Percentiles rank a stretch among this genome's conserved stretches.
Conservation (phyloP, 1,284 basidiomycete species). For the Paramarasmius palmivorus region DNA sequence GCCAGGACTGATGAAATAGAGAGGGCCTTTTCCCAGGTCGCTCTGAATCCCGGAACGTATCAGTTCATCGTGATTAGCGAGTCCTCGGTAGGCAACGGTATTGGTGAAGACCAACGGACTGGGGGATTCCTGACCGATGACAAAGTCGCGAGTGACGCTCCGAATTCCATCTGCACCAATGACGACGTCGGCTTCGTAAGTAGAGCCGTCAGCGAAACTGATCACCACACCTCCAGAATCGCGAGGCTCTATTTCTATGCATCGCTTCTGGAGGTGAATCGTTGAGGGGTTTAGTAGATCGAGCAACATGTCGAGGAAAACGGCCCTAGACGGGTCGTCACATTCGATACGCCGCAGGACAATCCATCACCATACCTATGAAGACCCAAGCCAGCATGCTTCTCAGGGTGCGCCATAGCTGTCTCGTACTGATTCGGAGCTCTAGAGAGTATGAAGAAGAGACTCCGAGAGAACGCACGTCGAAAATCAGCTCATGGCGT, state of each 20-base stretch:
- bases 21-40: constrained; percentile 31
- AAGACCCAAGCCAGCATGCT: too few relatives aligned
- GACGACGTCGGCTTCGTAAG: constrained; percentile 46
- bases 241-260: constrained; percentile 31
- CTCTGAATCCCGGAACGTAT: constrained; percentile 40
- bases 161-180: constrained; percentile 56
- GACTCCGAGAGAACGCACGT: too few relatives aligned
- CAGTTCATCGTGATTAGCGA: constrained; percentile 23
- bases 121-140: constrained; percentile 23
- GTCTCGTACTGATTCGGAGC: too few relatives aligned
- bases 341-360: too few relatives aligned
- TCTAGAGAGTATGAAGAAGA: too few relatives aligned
- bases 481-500: too few relatives aligned
- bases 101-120: constrained; percentile 38
- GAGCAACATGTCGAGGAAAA: too few relatives aligned
- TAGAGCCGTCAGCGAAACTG: constrained; percentile 45
- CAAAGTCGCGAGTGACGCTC: constrained; percentile 39
- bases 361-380: constrained; percentile 27
- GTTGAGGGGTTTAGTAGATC: too few relatives aligned
- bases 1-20: constrained; percentile 41
- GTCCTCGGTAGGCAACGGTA: constrained; percentile 43
- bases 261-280: constrained; percentile 34
- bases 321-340: too few relatives aligned
- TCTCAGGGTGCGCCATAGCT: too few relatives aligned
- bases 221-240: constrained; percentile 30